Percentiles rank a stretch among this genome's conserved stretches.
Conservation (phyloP, 768 basidiomycete species). For the Plicaturopsis crispa region DNA sequence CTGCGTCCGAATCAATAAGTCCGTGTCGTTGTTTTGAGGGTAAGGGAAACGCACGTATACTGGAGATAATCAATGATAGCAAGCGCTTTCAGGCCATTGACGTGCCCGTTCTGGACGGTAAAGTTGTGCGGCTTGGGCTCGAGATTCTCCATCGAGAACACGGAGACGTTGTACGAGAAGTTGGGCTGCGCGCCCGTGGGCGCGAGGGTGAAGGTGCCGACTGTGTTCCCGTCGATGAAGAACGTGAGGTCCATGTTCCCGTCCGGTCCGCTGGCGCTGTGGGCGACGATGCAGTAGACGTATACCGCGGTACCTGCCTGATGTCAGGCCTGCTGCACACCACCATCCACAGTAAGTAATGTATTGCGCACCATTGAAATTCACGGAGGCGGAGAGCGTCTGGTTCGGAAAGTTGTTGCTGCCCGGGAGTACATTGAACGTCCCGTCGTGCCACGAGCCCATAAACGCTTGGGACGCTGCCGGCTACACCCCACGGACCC, state of each 20-base stretch:
- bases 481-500: background rate
- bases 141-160: slow-evolving; percentile 24
- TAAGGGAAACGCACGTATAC: too few relatives aligned
- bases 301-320: slow-evolving; percentile 35
- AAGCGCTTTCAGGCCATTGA: slow-evolving; percentile 18
- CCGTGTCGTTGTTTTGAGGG: too few relatives aligned
- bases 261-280: slow-evolving; percentile 13
- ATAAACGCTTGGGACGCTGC: slow-evolving; percentile 11
- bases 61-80: slow-evolving; percentile 31
- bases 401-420: slow-evolving; percentile 9
- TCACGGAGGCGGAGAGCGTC: slow-evolving; percentile 18
- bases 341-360: background rate
- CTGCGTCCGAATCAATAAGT: too few relatives aligned
- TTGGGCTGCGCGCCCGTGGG: slow-evolving; percentile 11
- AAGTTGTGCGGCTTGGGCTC: slow-evolving; percentile 21
- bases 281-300: slow-evolving; percentile 29
- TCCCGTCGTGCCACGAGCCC: slow-evolving; percentile 29
- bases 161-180: slow-evolving; percentile 25
- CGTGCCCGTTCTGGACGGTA: slow-evolving; percentile 24
- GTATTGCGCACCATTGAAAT: slow-evolving; percentile 29
- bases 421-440: slow-evolving; percentile 11
- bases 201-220: slow-evolving; percentile 18
- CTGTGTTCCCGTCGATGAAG: slow-evolving; percentile 24
- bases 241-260: slow-evolving; percentile 29
- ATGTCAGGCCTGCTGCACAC: background rate